Evolutionary conservation across 768 basidiomycete genomes (phyloP), one percentile per base, ranked within the genome.

Genomic region (Jaapia argillacea): DNA sequence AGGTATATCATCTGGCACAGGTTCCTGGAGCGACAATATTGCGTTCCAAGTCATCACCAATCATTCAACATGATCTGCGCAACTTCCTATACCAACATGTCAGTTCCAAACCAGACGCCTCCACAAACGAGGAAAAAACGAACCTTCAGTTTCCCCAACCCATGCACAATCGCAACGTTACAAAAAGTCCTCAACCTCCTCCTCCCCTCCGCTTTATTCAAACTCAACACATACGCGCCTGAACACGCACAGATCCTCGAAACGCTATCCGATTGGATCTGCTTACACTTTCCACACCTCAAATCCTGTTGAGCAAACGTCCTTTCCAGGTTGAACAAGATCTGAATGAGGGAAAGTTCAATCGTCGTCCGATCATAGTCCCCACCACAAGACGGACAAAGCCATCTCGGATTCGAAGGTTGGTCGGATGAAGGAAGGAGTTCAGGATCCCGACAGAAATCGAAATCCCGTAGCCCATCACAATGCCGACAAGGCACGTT

Each of bases 401-500:
- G 56, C 89, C 86, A 91, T 44, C 72, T 76, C 16, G 63, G 55
- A 4, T 72, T 67, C 14, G 70, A 65, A 5, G 71, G 63, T 26
- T 72, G 62, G 46, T 64, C 49, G 53, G 70, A 64, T 49, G 67
- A 67, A 6, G 87, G 81, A 35, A 89, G 68, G 31, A 96, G 70
- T 46, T 90, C 85, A 7, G 79, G 72, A 62, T 98, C 94, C 13
- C 94, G 78, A 58, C 94, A 97, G 55, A 99, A 86, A 60, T 99
- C 96, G 54, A 99, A 87, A 58, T 94, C 91, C 2, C 85, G 77
- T 47, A 92, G 71, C 12, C 69, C 64, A 58, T 91, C 92, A 63
- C 88, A 98, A 54, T 81, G 76, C 33, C 75, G 78, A 58, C 94
- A 97, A 24, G 93, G 86, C 27, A 97, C 84, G 58, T 87, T 87